Evolutionary conservation across 306 rosid genomes (phyloP).

Genomic region (Oxytropis ochrocephala): DNA sequence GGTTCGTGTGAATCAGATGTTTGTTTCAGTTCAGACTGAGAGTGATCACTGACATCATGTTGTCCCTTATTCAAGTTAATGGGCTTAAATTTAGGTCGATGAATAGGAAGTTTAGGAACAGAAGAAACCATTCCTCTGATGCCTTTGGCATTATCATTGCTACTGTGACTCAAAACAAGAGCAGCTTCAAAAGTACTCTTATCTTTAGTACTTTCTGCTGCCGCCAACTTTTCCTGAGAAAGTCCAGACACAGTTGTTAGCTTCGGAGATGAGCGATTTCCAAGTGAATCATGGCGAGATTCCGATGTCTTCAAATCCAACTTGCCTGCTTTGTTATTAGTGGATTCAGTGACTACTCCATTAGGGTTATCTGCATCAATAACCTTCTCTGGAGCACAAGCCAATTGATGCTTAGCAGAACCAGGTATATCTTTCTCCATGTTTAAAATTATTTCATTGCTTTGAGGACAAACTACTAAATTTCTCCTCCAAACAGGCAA

Average conservation of each 20-base stretch:
- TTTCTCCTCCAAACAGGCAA: constrained; percentile 22
- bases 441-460: constrained; percentile 16
- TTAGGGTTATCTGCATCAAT: constrained; percentile 17
- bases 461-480: constrained; percentile 21
- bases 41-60: constrained; percentile 10
- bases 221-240: constrained; percentile 11
- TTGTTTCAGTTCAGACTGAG: constrained; percentile 22
- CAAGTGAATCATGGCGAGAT: constrained; percentile 1
- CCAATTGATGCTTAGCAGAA: constrained; percentile 25
- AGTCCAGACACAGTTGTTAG: constrained; percentile 2
- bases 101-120: neutral
- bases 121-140: constrained; percentile 5
- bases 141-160: constrained; percentile 11
- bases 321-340: neutral
- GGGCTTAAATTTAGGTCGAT: neutral
- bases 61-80: constrained; percentile 3
- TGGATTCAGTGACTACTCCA: constrained; percentile 17
- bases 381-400: constrained; percentile 34
- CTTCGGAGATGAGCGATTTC: constrained; percentile 11
- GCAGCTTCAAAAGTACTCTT: neutral
- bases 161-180: neutral
- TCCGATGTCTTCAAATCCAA: constrained; percentile 28
- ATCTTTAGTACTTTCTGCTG: neutral
- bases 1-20: constrained; percentile 28
- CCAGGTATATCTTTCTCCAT: constrained; percentile 23